Conservation (phyloP, 2,329 filamentous ascomycete genomes). For the Tolypocladium sp. region DNA sequence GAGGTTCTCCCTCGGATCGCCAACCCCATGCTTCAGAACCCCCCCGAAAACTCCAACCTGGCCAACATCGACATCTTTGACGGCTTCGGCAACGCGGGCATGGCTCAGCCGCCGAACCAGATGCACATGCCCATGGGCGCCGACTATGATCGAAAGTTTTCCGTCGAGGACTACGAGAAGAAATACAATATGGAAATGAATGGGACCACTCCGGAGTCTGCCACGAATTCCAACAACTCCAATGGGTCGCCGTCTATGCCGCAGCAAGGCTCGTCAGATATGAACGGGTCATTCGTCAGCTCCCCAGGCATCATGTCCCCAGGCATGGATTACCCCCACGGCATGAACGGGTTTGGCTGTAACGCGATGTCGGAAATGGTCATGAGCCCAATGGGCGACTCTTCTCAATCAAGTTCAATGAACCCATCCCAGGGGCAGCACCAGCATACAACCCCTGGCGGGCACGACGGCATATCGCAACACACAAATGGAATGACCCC, state of each 20-base stretch:
- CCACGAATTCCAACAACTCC: conserved; percentile 18
- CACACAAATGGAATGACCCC: conserved; percentile 14
- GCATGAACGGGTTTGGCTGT: conserved; percentile 31
- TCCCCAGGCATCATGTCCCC: conserved; percentile 47
- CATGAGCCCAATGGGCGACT: conserved; percentile 36
- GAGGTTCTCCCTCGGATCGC: conserved; percentile 57
- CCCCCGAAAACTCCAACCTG: conserved; percentile 45
- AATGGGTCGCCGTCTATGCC: conserved; percentile 17
- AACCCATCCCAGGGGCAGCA: conserved; percentile 13
- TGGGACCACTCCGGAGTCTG: conserved; percentile 23
- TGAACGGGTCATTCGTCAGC: conserved; percentile 41
- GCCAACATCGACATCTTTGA: conserved; percentile 55
- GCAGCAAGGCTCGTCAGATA: conserved; percentile 18
- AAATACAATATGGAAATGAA: conserved; percentile 26
- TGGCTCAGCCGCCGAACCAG: conserved; percentile 40
- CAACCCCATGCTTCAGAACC: conserved; percentile 50
- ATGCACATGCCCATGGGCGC: conserved; percentile 34
- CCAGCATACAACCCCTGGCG: conserved; percentile 15
- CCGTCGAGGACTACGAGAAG: conserved; percentile 32
- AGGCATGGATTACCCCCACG: conserved; percentile 37
- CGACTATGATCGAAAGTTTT: conserved; percentile 38
- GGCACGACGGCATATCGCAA: conserved; percentile 17
- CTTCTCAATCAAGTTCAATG: conserved; percentile 11
- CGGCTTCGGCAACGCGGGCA: conserved; percentile 54
- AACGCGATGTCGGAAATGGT: conserved; percentile 43